These are phyloP conservation scores for Starmerella apicola DNA, from an alignment of 805 yeast species.

Conservation along the genomic window DNA sequence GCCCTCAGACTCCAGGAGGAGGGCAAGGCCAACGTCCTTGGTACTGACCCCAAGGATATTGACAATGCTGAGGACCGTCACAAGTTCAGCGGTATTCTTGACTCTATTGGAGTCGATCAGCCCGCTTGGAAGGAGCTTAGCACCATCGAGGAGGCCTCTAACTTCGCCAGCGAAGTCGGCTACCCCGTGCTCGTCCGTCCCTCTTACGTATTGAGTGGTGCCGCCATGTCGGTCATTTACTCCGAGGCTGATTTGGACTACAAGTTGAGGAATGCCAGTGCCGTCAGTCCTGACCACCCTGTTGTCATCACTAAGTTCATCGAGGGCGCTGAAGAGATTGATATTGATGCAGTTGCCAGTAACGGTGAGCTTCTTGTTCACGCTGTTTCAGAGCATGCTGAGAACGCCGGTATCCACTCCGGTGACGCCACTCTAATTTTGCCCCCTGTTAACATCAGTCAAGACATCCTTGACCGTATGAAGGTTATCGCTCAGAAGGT, in stretches of 20 bases:
- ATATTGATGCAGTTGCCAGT: slow-evolving; percentile 96
- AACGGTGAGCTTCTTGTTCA: slow-evolving; percentile 93
- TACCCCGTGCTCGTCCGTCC: slow-evolving; percentile 97
- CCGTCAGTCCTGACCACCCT: slow-evolving; percentile 95
- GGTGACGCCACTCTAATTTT: slow-evolving; percentile 97
- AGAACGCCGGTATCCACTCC: slow-evolving; percentile 98
- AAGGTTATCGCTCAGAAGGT: slow-evolving; percentile 93
- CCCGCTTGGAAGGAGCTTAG: slow-evolving; percentile 96
- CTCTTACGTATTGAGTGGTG: slow-evolving; percentile 93
- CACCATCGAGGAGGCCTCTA: slow-evolving; percentile 71
- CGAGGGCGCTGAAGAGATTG: slow-evolving; percentile 94
- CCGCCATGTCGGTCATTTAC: slow-evolving; percentile 97
- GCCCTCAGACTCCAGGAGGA: slow-evolving; percentile 66
- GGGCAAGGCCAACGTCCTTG: slow-evolving; percentile 65
- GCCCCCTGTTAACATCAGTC: slow-evolving; percentile 90
- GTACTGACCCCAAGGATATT: slow-evolving; percentile 88
- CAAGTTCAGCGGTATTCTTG: slow-evolving; percentile 88
- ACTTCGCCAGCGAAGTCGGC: slow-evolving; percentile 73
- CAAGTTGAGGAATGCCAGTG: slow-evolving; percentile 86
- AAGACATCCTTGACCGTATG: slow-evolving; percentile 81
- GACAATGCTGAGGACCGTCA: slow-evolving; percentile 98
- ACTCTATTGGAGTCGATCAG: slow-evolving; percentile 86
- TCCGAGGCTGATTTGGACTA: slow-evolving; percentile 77
- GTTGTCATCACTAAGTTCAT: slow-evolving; percentile 95
- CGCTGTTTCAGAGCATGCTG: slow-evolving; percentile 96